phyloP scores from a whole-genome alignment of 352 stramenopile genomes.

The Phytopythium montanum region DNA sequence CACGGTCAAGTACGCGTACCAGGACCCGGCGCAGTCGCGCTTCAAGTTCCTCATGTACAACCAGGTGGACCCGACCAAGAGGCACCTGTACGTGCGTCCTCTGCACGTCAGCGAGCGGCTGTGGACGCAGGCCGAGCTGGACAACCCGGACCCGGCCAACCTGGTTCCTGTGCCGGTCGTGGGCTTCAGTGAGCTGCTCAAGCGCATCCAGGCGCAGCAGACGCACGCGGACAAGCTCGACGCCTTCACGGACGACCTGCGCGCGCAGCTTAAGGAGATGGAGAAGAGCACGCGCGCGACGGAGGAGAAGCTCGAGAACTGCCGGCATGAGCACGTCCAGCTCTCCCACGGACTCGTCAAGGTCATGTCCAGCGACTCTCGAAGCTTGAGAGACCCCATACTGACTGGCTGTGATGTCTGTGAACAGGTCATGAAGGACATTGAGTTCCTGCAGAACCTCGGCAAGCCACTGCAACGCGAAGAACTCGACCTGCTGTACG shows the following conservation, averaged over 20 bases:
- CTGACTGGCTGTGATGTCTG: not conserved
- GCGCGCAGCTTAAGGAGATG: slow-evolving; percentile 74
- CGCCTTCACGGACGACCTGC: slow-evolving; percentile 73
- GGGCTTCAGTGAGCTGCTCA: slow-evolving; percentile 76
- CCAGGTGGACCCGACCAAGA: slow-evolving; percentile 76
- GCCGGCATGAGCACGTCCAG: slow-evolving; percentile 78
- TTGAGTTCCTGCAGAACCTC: slow-evolving; percentile 83
- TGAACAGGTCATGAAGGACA: slow-evolving; percentile 78
- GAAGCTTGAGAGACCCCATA: not conserved
- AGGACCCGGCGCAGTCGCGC: slow-evolving; percentile 77
- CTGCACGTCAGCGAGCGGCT: slow-evolving; percentile 78
- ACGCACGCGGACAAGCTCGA: slow-evolving; percentile 79
- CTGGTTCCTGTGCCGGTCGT: slow-evolving; percentile 72
- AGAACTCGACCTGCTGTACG: slow-evolving; percentile 77
- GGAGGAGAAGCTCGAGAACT: slow-evolving; percentile 84
- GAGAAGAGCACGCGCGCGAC: slow-evolving; percentile 73
- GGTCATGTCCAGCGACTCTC: too few relatives aligned
- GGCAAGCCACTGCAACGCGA: slow-evolving; percentile 79
- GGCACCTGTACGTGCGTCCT: slow-evolving; percentile 77
- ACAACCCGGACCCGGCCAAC: slow-evolving; percentile 84
- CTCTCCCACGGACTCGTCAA: slow-evolving; percentile 83
- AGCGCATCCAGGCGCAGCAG: slow-evolving; percentile 82
- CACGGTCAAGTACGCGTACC: slow-evolving; percentile 78
- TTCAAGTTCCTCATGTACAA: slow-evolving; percentile 92
- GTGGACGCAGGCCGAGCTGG: slow-evolving; percentile 82